Evolutionary conservation across 2,329 filamentous ascomycete genomes (phyloP), one percentile per base, ranked within the genome.

Genomic region (Fusarium robinianum): DNA sequence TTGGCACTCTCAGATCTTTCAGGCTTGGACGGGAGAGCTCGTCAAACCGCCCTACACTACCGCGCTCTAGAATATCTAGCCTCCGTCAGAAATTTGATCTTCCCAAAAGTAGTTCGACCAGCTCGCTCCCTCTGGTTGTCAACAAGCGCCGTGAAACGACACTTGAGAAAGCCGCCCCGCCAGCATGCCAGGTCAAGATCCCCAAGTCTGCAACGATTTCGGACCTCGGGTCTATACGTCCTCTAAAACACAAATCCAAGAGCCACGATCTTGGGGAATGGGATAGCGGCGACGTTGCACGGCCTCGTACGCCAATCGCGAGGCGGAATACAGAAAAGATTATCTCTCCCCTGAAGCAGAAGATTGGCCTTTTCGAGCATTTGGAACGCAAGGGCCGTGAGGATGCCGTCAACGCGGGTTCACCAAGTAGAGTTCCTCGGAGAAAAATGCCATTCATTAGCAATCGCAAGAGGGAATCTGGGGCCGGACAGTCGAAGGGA

Each of bases 341-440:
- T 1, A n/a, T 34, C n/a, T 58, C 58, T 6, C 55, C 57, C 5
- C 29, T 62, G 30, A 61, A 54, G 31, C 56, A 66, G n/a, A 64
- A 54, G 25, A 66, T 67, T 15, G 50, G 55, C 4, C 44, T 66
- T 7, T 67, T 65, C 34, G 63, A 67, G 29, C 58, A 57, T 11
- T 38, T 67, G 23, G 55, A 50, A 15, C 44, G 19, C 45, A 44
- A 7, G 33, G 24, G 6, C 17, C 37, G 12, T 3, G 12, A 8
- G 11, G 29, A 8, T 11, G 23, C 22, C 27, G 15, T 15, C 3
- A 17, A 18, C 17, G 16, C n/a, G n/a, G n/a, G n/a, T n/a, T n/a
- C 11, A 16, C 18, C 0, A 15, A 3, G 8, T 8, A 26, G 7
- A 9, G n/a, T 9, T 5, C 9, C 11, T 16, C 14, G 6, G 10